These are phyloP conservation scores for Phoma herbarum DNA, from an alignment of 2,329 filamentous ascomycete genomes.

Conservation along the genomic window DNA sequence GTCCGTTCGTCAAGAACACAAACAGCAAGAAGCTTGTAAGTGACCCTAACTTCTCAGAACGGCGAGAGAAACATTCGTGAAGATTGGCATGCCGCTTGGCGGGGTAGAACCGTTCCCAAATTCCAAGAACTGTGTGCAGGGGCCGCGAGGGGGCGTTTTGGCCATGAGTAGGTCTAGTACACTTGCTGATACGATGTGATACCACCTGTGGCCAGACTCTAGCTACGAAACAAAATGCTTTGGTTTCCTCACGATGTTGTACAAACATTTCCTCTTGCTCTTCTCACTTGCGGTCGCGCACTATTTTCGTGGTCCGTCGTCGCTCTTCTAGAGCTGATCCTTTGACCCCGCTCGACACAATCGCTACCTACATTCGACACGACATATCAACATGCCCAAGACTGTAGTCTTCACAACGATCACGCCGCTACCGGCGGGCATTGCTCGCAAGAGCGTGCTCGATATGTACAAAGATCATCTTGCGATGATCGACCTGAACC, in stretches of 20 bases:
- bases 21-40: slow-evolving; percentile 4
- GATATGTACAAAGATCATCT: slow-evolving; percentile 79
- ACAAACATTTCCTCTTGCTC: slow-evolving; percentile 27
- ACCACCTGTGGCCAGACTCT: slow-evolving; percentile 23
- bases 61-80: slow-evolving; percentile 22
- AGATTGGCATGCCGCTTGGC: slow-evolving; percentile 35
- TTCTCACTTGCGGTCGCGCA: slow-evolving; percentile 17
- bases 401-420: slow-evolving; percentile 77
- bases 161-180: slow-evolving; percentile 20
- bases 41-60: not conserved
- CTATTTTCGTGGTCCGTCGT: slow-evolving; percentile 1
- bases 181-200: slow-evolving; percentile 30
- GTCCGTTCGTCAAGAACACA: slow-evolving; percentile 21
- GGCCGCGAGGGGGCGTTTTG: slow-evolving; percentile 23
- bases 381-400: slow-evolving; percentile 67
- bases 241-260: slow-evolving; percentile 29
- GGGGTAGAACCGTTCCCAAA: slow-evolving; percentile 33
- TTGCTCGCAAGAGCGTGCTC: slow-evolving; percentile 75
- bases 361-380: not conserved
- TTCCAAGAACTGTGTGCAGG: slow-evolving; percentile 27
- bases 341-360: not conserved
- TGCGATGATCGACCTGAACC: slow-evolving; percentile 89
- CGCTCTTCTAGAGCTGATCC: slow-evolving; percentile 8
- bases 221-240: slow-evolving; percentile 41
- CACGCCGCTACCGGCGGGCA: slow-evolving; percentile 75